phyloP scores from a whole-genome alignment of 2,329 filamentous ascomycete genomes.

The Coniochaeta prunicola region DNA sequence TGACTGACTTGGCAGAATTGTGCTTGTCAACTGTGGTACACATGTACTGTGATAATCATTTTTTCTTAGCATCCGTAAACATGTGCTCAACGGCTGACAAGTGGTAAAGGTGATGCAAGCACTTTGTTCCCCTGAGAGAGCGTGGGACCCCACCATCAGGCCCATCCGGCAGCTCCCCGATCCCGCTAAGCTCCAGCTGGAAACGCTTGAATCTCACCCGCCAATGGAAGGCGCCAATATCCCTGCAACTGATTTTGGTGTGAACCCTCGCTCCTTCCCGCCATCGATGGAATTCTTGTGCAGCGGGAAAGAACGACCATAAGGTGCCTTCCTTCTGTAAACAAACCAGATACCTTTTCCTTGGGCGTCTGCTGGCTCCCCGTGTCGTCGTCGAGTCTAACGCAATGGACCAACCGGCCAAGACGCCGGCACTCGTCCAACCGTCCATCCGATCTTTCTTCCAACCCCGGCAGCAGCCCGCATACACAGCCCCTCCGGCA shows the following conservation, averaged over 20 bases:
- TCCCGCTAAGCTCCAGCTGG: neutral
- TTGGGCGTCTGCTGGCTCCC: neutral
- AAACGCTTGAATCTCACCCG: neutral
- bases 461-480: constrained; percentile 37
- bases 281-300: neutral
- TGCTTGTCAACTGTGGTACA: neutral
- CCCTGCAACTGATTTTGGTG: neutral
- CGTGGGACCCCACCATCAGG: neutral
- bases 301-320: neutral
- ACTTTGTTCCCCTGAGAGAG: neutral
- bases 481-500: constrained; percentile 32
- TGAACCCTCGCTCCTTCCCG: neutral
- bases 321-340: neutral
- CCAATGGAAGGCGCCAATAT: neutral
- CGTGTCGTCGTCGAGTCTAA: neutral
- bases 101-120: neutral
- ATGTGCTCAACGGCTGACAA: neutral
- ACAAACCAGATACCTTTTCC: no score
- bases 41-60: neutral
- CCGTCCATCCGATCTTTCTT: constrained; percentile 59
- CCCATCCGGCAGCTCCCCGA: neutral
- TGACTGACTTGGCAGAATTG: neutral
- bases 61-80: no score
- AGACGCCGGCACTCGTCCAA: constrained; percentile 21
- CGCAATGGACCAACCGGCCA: neutral